These are phyloP conservation scores for Albugo candida DNA, from an alignment of 352 stramenopile species.

Conservation along the genomic window DNA sequence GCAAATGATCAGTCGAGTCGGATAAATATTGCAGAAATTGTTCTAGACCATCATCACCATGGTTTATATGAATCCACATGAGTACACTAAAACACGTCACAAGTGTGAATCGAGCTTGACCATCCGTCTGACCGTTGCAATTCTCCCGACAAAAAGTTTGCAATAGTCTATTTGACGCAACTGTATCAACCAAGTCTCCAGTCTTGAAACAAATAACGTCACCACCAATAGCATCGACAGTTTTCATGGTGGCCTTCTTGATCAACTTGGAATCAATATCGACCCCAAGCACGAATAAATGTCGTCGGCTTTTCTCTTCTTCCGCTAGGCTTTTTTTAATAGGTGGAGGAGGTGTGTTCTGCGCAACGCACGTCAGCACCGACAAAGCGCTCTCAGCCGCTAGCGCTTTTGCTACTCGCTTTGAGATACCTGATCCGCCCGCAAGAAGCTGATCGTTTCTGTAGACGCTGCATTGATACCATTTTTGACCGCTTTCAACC, in stretches of 20 bases:
- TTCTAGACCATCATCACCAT: constrained; percentile 62
- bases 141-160: constrained; percentile 14
- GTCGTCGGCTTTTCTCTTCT: constrained; percentile 10
- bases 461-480: constrained; percentile 35
- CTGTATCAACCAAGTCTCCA: constrained; percentile 29
- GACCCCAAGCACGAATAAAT: constrained; percentile 36
- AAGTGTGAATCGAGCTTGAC: constrained; percentile 22
- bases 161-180: constrained; percentile 22
- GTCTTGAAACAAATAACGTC: constrained; percentile 32
- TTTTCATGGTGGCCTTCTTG: constrained; percentile 22
- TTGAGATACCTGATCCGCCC: constrained; percentile 41
- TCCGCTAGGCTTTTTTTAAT: constrained; percentile 4
- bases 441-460: constrained; percentile 29
- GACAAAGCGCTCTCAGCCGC: constrained; percentile 26
- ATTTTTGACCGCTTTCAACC: constrained; percentile 11
- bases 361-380: constrained; percentile 3
- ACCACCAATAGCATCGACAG: constrained; percentile 8
- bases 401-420: constrained; percentile 67
- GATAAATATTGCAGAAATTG: constrained; percentile 42
- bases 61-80: constrained; percentile 79
- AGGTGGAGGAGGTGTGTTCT: neutral
- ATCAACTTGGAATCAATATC: constrained; percentile 63
- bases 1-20: constrained; percentile 39
- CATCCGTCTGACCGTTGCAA: neutral
- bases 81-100: constrained; percentile 71